Percentiles rank a stretch among this genome's conserved stretches.
phyloP scores from a whole-genome alignment of 306 rosid species.

The Prunus mume region DNA sequence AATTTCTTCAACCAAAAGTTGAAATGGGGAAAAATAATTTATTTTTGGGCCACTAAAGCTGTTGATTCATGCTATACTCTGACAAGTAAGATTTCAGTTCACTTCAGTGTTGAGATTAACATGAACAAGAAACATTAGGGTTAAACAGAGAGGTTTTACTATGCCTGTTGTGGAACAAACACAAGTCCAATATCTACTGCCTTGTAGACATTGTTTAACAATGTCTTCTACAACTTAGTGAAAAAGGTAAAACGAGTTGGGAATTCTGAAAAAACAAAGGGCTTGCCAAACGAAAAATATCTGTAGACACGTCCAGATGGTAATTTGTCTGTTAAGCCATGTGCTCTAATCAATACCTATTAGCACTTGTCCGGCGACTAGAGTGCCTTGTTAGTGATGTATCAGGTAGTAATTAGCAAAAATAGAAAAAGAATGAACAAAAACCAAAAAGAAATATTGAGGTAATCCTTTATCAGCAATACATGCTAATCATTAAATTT shows the following conservation, averaged over 20 bases:
- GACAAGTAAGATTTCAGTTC: not conserved
- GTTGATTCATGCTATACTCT: not conserved
- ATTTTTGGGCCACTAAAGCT: not conserved
- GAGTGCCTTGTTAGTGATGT: not conserved
- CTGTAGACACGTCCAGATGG: not conserved
- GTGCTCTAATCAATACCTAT: not conserved
- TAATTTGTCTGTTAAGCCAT: not conserved
- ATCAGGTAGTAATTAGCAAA: not conserved
- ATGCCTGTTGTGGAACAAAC: not conserved
- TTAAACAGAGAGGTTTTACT: not conserved
- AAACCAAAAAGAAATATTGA: not conserved
- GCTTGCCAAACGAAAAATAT: not conserved
- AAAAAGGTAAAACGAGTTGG: not conserved
- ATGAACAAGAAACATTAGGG: not conserved
- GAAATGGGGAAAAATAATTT: not conserved
- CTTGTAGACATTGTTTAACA: not conserved
- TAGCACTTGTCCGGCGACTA: not conserved
- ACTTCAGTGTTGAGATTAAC: not conserved
- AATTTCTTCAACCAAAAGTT: not conserved
- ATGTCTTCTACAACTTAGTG: not conserved
- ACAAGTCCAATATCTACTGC: not conserved
- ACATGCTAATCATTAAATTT: not conserved
- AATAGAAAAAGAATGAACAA: not conserved
- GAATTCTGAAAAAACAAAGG: not conserved
- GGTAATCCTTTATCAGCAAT: not conserved